Base-by-base conservation (phyloP, 495 filamentous ascomycete species). In the Pyronema domesticum region DNA sequence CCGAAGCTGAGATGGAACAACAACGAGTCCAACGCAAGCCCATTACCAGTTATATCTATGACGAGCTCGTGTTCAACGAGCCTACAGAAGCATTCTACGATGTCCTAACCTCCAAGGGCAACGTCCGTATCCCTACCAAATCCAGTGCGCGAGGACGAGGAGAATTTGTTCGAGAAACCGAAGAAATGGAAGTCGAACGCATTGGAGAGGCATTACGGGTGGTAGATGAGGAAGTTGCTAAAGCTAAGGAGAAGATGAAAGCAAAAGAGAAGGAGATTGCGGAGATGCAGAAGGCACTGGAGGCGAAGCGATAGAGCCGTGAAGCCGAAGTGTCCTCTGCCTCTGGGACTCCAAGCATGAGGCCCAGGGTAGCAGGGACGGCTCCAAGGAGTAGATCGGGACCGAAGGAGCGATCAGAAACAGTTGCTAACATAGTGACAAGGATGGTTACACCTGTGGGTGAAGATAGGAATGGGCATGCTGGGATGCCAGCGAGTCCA, bases 21-120 rank as follows among this genome's bases (percentile, higher is more conserved):
- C 54, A 72, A 68, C 74, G 80, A 65, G 73, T 76, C 59, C 69
- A 76, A 37, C 69, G 76, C 55, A 80, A 81, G 39, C 72, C 80
- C 40, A 79, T 96, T 15, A 67, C 79, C 11, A 76, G 79, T 48
- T 86, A 87, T 72, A 75, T 76, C 33, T 86, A 94, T 62, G 91
- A 98, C 67, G 86, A 94, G 65, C 78, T 94, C 42, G 74, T 94
- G 35, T 98, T 98, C 73, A 95, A 94, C 68, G 91, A 96, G 72
- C 91, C 91, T 0, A 84, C 86, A 57, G 87, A 93, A 63, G 77
- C 80, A 37, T 91, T 94, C 66, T 89, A 84, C 66, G 83, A 91
- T 23, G 66, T 86, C 8, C 71, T 95, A 47, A 89, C 82, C 1
- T 79, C 79, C 19, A 64, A 61, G 1, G 81, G 82, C 19, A 69